Evolutionary conservation across 2,329 filamentous ascomycete genomes (phyloP).

Genomic region (Trichoderma afroharzianum): DNA sequence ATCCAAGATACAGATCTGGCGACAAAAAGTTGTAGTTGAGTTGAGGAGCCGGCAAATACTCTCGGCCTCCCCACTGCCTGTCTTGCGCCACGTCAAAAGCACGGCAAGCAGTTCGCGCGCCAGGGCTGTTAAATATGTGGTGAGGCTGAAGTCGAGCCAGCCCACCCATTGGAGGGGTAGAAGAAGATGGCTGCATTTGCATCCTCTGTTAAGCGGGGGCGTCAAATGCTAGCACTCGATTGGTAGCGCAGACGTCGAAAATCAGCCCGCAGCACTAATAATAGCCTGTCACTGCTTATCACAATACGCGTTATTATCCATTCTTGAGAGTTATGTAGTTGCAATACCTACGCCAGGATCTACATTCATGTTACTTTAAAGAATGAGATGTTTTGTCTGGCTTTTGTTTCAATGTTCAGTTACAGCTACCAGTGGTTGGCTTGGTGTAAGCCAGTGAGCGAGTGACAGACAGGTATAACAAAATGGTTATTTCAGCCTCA

Average conservation of each 20-base stretch:
- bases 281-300: background rate
- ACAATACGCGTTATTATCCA: background rate
- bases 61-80: background rate
- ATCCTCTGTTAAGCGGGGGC: background rate
- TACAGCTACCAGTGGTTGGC: background rate
- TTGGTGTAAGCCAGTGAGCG: background rate
- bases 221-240: background rate
- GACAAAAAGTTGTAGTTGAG: background rate
- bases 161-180: constrained; percentile 5
- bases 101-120: background rate
- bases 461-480: too few species aligned
- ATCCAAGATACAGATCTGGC: background rate
- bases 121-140: background rate
- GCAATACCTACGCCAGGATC: background rate
- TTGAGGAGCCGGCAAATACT: background rate
- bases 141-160: constrained; percentile 11
- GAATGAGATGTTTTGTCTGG: background rate
- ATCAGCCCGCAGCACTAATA: background rate
- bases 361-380: background rate
- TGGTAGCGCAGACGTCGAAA: background rate
- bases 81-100: background rate
- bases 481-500: background rate
- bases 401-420: background rate
- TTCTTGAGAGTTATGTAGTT: background rate
- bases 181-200: background rate